phyloP scores from a whole-genome alignment of 176 grass and related monocot species.

The Tillandsia leiboldiana region DNA sequence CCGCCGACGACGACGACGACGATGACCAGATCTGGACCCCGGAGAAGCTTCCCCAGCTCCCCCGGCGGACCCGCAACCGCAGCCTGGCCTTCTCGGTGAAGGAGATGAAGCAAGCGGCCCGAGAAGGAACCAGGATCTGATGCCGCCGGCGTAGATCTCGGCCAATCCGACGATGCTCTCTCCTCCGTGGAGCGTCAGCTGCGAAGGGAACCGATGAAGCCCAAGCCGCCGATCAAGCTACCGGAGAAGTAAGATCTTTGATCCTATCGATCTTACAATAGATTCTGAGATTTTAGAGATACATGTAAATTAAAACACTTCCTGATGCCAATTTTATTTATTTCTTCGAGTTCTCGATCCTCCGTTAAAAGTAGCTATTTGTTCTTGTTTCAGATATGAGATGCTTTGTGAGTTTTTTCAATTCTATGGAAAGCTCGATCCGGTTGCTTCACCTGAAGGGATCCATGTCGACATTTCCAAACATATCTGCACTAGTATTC shows the following conservation, averaged over 20 bases:
- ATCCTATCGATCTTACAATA: background rate
- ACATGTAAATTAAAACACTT: background rate
- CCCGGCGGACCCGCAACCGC: slow-evolving; percentile 14
- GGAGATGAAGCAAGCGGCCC: slow-evolving; percentile 27
- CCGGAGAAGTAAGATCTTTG: slow-evolving; percentile 46
- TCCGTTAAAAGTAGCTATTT: background rate
- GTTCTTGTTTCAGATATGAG: slow-evolving; percentile 41
- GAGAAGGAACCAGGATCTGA: background rate
- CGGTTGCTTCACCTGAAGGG: slow-evolving; percentile 61
- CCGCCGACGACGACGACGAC: too few species aligned
- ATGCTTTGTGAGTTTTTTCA: slow-evolving; percentile 68
- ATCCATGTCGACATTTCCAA: slow-evolving; percentile 50
- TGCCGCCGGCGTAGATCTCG: background rate
- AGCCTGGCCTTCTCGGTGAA: slow-evolving; percentile 57
- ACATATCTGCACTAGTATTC: slow-evolving; percentile 50
- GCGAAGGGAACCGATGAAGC: slow-evolving; percentile 16
- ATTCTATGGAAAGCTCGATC: slow-evolving; percentile 67
- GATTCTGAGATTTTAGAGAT: background rate
- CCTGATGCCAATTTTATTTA: background rate
- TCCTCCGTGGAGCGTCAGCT: slow-evolving; percentile 34
- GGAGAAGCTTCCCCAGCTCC: slow-evolving; percentile 36
- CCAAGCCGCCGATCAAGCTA: slow-evolving; percentile 36
- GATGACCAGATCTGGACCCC: slow-evolving; percentile 24
- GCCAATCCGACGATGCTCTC: slow-evolving; percentile 26
- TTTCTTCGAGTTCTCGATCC: background rate